These are phyloP conservation scores for Fusarium sp. DNA, from an alignment of 2,329 filamentous ascomycete genomes.

Conservation along the genomic window DNA sequence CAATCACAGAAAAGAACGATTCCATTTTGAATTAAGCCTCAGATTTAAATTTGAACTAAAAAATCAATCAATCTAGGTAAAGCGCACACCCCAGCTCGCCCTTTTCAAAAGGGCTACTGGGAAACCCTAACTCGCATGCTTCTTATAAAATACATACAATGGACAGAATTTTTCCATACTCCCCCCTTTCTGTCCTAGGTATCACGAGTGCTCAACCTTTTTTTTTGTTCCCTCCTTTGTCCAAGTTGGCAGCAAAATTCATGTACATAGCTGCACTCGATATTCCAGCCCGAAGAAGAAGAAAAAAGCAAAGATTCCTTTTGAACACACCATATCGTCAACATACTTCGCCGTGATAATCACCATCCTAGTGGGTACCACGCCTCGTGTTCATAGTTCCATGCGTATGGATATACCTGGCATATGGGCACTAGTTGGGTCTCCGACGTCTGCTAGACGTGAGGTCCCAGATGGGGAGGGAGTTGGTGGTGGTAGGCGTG, in stretches of 20 bases:
- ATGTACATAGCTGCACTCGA: not conserved
- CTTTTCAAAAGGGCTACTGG: not conserved
- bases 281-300: not conserved
- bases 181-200: not conserved
- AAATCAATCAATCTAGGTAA: not conserved
- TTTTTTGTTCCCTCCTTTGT: not conserved
- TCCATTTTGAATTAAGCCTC: not conserved
- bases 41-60: not conserved
- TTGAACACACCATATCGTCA: not conserved
- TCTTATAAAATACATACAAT: constrained; percentile 13
- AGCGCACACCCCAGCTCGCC: not conserved
- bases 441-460: constrained; percentile 11
- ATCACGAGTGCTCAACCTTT: not conserved
- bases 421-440: not conserved
- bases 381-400: not conserved
- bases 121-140: not conserved
- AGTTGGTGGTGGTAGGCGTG: constrained; percentile 24
- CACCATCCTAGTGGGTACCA: not conserved
- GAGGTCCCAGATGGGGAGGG: constrained; percentile 24
- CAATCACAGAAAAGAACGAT: not conserved
- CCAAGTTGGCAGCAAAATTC: not conserved
- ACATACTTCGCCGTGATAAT: not conserved
- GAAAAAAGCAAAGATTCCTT: not conserved
- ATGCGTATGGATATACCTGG: not conserved
- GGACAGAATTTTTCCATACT: not conserved